Conservation (phyloP, 192 early-diverging fungal genomes). For the Gamsiella multidivaricata region DNA sequence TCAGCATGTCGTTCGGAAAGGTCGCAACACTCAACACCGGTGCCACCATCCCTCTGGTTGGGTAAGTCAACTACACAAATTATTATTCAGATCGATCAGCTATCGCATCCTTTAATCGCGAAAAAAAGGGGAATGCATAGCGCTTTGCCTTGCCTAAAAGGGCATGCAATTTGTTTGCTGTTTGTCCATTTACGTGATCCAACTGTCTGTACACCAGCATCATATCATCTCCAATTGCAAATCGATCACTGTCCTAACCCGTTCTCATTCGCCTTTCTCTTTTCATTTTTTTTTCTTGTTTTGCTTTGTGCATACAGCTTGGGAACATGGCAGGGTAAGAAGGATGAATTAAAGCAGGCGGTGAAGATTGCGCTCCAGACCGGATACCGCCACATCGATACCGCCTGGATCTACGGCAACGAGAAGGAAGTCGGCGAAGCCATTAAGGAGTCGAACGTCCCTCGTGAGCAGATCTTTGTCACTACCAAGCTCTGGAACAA, state of each 20-base stretch:
- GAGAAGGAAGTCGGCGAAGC: constrained; percentile 83
- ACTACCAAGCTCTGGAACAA: constrained; percentile 79
- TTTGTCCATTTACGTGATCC: no score
- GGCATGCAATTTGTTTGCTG: no score
- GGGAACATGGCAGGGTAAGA: constrained; percentile 68
- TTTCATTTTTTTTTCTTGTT: not conserved
- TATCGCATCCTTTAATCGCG: not conserved
- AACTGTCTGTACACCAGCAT: no score
- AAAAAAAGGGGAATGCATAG: no score
- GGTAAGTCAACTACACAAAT: constrained; percentile 40
- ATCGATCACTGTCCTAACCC: no score
- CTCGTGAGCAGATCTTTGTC: constrained; percentile 82
- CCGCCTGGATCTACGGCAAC: constrained; percentile 73
- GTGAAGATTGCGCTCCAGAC: constrained; percentile 70
- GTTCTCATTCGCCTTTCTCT: not conserved
- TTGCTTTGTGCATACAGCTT: constrained; percentile 19
- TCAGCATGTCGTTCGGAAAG: constrained; percentile 43
- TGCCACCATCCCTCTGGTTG: constrained; percentile 70
- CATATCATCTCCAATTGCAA: no score
- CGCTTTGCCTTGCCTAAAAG: no score
- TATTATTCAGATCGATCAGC: not conserved
- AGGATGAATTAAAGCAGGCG: constrained; percentile 67
- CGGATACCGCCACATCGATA: constrained; percentile 79
- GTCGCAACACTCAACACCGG: constrained; percentile 72
- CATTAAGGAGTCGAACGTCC: constrained; percentile 67